Conservation (phyloP, 2,329 filamentous ascomycete species). For the Penicillium psychrosexuale region DNA sequence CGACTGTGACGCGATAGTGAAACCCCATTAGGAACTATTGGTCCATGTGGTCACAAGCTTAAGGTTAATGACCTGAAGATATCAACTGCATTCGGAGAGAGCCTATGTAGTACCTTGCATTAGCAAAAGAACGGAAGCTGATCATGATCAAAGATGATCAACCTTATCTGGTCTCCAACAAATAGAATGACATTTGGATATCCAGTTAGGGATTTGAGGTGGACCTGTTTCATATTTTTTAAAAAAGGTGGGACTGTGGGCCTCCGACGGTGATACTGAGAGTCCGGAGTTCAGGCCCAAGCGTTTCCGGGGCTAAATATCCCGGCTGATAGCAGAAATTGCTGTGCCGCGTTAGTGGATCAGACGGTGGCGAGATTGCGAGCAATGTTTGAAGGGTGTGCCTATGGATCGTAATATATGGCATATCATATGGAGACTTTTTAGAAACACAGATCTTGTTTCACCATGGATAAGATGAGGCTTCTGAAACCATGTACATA, state of each 20-base stretch:
- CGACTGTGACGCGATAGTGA: neutral
- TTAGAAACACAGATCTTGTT: neutral
- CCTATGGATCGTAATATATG: neutral
- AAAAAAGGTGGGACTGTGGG: neutral
- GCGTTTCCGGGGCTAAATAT: neutral
- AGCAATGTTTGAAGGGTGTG: neutral
- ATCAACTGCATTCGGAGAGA: neutral
- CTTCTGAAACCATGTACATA: neutral
- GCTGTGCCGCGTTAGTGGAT: neutral
- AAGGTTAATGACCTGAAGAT: neutral
- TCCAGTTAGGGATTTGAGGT: neutral
- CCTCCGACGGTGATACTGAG: neutral
- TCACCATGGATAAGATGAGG: neutral
- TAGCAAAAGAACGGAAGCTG: neutral
- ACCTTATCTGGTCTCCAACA: neutral
- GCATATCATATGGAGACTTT: neutral
- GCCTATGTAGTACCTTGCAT: neutral
- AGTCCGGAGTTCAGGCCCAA: neutral
- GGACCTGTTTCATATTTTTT: conserved; percentile 3
- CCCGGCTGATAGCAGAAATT: neutral
- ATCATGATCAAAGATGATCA: neutral
- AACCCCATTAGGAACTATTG: neutral
- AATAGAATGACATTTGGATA: neutral
- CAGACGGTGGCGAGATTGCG: neutral
- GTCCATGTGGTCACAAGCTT: neutral